phyloP scores from a whole-genome alignment of 805 yeast species.

The Yarrowia bubula region DNA sequence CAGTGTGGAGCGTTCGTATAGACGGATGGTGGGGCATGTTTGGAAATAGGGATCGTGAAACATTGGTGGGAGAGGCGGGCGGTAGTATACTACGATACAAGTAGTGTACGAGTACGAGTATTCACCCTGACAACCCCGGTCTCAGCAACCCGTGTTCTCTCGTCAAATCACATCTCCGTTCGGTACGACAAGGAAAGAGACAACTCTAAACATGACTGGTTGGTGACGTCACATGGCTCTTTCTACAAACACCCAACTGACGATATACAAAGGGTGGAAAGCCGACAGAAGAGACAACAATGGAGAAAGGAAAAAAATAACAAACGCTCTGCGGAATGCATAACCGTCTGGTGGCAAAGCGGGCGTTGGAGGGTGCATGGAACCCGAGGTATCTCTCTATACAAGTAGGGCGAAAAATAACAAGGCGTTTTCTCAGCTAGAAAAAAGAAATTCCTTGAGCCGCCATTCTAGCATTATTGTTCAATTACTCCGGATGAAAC shows the following conservation, averaged over 20 bases:
- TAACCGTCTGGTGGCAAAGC: too few species aligned
- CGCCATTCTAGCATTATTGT: not conserved
- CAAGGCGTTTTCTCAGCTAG: too few species aligned
- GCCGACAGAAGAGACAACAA: not conserved
- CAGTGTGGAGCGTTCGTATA: conserved; percentile 18
- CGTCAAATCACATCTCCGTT: too few species aligned
- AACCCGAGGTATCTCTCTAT: too few species aligned
- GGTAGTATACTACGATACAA: too few species aligned
- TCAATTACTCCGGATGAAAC: not conserved
- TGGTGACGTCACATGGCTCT: conserved; percentile 15
- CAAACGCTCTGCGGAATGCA: not conserved
- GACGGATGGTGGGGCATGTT: not conserved
- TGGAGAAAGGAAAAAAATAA: not conserved
- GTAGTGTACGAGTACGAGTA: too few species aligned
- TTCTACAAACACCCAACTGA: not conserved
- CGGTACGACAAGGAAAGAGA: not conserved
- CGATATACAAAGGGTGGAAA: not conserved
- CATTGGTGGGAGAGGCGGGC: too few species aligned
- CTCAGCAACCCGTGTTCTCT: too few species aligned
- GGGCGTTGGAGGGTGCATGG: too few species aligned
- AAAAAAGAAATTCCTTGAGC: not conserved
- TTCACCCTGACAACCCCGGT: too few species aligned
- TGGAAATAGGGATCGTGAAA: too few species aligned
- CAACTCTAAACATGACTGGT: not conserved
- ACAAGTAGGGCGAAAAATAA: too few species aligned